Evolutionary conservation across 2,329 filamentous ascomycete species (phyloP), one percentile per base, ranked within the genome.

Genomic region (Apiospora malaysiana): DNA sequence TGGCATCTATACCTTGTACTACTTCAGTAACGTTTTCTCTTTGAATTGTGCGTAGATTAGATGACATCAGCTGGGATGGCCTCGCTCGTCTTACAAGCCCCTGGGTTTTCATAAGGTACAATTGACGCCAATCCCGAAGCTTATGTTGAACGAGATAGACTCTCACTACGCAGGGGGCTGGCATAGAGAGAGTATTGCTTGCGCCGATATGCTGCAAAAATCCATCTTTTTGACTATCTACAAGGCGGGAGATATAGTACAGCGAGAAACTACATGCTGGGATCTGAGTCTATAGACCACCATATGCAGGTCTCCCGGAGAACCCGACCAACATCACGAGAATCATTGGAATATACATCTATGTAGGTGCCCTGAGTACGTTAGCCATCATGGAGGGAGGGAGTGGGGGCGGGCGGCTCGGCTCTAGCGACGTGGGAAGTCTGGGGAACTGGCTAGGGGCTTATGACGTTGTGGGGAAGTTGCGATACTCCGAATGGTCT

Each of bases 391-490:
- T n/a, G n/a, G n/a, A n/a, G n/a, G n/a, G n/a, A n/a, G 56, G 16
- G 27, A 40, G 56, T 63, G 56, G 56, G 56, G 56, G 56, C 4
- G 3, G 9, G 56, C 56, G 56, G 32, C 3, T 63, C 56, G 56
- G 56, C 56, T 63, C 56, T 63, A 63, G 32, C 32, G 32, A 37
- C 21, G 40, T 14, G 56, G 56, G 23, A 32, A 63, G 56, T 63
- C 56, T 63, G 56, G 56, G 56, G 56, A 40, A 63, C 56, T 18
- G 56, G 56, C 56, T 63, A 63, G 10, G 18, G 8, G 21, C 8
- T n/a, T 63, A 40, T 63, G 56, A 63, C 56, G 56, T 63, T 40
- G 56, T 23, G 56, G 56, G 56, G 56, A 40, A 63, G 51, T 21
- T 16, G 25, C 4, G 51, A 59, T 21, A 32, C 51, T 21, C 16